Evolutionary conservation across 2,329 filamentous ascomycete genomes (phyloP).

Genomic region (Sporothrix pseudoabietina): DNA sequence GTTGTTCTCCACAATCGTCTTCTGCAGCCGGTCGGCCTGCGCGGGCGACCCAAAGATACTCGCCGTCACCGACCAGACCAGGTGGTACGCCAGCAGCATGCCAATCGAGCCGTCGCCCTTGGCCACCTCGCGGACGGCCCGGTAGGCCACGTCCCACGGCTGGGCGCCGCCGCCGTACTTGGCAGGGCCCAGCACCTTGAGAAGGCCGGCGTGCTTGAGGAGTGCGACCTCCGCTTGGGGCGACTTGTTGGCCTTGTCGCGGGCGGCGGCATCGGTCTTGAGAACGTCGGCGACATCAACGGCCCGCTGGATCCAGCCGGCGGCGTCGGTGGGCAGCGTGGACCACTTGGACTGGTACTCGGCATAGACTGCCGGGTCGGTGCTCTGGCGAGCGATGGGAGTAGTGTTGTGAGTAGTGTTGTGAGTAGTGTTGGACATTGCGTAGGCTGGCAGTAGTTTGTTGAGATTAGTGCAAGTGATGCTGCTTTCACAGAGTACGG

Average conservation of each 20-base stretch:
- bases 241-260: conserved; percentile 47
- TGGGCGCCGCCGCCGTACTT: conserved; percentile 50
- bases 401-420: too few relatives aligned
- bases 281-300: conserved; percentile 45
- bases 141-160: conserved; percentile 56
- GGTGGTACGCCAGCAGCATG: conserved; percentile 66
- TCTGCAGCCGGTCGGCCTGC: conserved; percentile 59
- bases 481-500: too few relatives aligned
- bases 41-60: conserved; percentile 62
- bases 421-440: too few relatives aligned
- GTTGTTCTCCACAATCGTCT: conserved; percentile 63
- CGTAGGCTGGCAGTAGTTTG: too few relatives aligned
- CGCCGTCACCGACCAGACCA: conserved; percentile 64
- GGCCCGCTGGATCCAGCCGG: conserved; percentile 46
- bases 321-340: conserved; percentile 39
- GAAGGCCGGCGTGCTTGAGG: conserved; percentile 47
- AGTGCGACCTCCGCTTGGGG: conserved; percentile 47
- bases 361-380: conserved; percentile 45
- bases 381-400: conserved; percentile 26
- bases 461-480: too few relatives aligned
- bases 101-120: conserved; percentile 66
- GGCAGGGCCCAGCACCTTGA: conserved; percentile 45
- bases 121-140: conserved; percentile 62
- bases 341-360: conserved; percentile 45
- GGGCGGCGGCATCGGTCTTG: conserved; percentile 40